phyloP scores from a whole-genome alignment of 1,139 yeast species.

The Candida sojae region DNA sequence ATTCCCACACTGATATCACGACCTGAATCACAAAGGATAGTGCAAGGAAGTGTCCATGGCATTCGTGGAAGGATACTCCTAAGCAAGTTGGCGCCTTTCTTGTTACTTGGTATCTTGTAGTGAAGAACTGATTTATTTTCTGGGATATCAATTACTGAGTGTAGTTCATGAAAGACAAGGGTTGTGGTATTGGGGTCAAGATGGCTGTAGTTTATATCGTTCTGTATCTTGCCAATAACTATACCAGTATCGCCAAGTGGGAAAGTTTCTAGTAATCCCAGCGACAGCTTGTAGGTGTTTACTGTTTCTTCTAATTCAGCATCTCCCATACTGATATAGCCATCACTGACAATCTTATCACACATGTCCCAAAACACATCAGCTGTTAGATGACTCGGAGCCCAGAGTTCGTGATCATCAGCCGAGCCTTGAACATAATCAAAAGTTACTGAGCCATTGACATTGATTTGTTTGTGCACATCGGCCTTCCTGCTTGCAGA shows the following conservation, averaged over 20 bases:
- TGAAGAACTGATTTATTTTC: constrained; percentile 16
- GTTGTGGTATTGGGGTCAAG: constrained; percentile 15
- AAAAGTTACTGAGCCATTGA: constrained; percentile 18
- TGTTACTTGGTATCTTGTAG: constrained; percentile 44
- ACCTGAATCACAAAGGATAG: constrained; percentile 65
- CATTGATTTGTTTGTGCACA: constrained; percentile 9
- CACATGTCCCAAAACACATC: constrained; percentile 56
- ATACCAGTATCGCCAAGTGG: constrained; percentile 26
- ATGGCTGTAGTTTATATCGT: constrained; percentile 15
- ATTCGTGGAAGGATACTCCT: constrained; percentile 41
- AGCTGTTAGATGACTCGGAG: constrained; percentile 49
- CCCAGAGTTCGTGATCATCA: constrained; percentile 92
- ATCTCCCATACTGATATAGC: constrained; percentile 16
- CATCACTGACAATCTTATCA: constrained; percentile 24
- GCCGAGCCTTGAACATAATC: constrained; percentile 88
- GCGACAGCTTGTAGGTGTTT: constrained; percentile 11
- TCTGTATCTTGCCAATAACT: constrained; percentile 28
- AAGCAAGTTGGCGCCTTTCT: constrained; percentile 63
- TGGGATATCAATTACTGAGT: constrained; percentile 22
- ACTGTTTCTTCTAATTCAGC: constrained; percentile 19
- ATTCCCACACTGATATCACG: constrained; percentile 67
- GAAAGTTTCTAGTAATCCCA: constrained; percentile 5
- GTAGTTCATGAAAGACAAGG: constrained; percentile 29
- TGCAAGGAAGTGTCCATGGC: constrained; percentile 20
- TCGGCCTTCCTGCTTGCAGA: constrained; percentile 62